A percentile compares a stretch with the other conserved stretches of the same genome.
phyloP scores from a whole-genome alignment of 1,139 yeast species.

The Taiozyma onychis region DNA sequence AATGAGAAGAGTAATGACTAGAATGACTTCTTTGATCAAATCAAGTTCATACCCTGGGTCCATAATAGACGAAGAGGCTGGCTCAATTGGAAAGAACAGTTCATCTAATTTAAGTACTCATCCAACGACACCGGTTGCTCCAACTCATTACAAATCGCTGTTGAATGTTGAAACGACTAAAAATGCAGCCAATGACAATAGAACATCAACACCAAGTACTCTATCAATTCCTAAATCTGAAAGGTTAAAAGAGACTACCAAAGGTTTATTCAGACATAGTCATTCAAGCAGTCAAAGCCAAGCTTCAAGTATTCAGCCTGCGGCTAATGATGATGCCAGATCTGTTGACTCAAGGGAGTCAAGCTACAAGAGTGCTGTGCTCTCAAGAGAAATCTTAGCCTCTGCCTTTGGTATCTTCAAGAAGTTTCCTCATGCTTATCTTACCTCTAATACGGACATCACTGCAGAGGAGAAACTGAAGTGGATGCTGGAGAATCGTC shows the following conservation, averaged over 20 bases:
- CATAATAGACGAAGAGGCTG: conserved; percentile 17
- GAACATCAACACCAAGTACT: conserved; percentile 11
- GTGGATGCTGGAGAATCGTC: conserved; percentile 7
- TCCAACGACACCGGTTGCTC: not conserved
- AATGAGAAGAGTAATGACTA: conserved; percentile 17
- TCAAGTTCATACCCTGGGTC: conserved; percentile 13
- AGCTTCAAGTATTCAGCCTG: conserved; percentile 2
- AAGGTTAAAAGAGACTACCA: conserved; percentile 20
- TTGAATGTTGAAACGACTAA: not conserved
- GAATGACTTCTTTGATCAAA: conserved; percentile 16
- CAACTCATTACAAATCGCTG: conserved; percentile 9
- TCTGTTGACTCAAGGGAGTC: conserved; percentile 14
- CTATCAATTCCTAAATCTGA: conserved; percentile 20
- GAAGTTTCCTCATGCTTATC: conserved; percentile 22
- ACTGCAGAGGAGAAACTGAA: conserved; percentile 14
- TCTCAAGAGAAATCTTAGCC: conserved; percentile 23
- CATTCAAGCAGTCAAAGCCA: conserved; percentile 12
- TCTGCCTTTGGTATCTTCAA: conserved; percentile 23
- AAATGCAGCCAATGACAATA: conserved; percentile 2
- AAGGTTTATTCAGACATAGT: conserved; percentile 18
- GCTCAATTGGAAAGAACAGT: conserved; percentile 12
- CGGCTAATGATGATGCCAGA: conserved; percentile 9
- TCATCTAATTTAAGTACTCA: conserved; percentile 15
- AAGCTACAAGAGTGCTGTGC: conserved; percentile 5
- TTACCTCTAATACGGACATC: conserved; percentile 14